Evolutionary conservation across 2,329 filamentous ascomycete genomes (phyloP), one percentile per base, ranked within the genome.

Genomic region (Xylaria hypoxylon): DNA sequence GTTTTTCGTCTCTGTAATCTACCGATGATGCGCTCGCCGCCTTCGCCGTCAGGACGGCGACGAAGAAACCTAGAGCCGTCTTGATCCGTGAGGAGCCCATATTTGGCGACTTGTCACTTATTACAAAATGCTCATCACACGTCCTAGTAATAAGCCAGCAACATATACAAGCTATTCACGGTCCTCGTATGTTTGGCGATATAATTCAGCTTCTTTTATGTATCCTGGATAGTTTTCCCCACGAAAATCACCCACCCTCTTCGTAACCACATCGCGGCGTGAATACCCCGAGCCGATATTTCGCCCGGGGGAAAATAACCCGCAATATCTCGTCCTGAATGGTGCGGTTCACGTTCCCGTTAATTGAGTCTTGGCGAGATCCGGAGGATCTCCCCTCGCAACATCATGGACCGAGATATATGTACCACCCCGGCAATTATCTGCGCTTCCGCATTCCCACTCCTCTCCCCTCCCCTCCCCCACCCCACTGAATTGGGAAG

Each of bases 1-100:
- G 76, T 31, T 71, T 74, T 7, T 31, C 63, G 15, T 44, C 48
- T 58, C 59, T 60, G n/a, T 66, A 35, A 17, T 40, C 38, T 10
- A 53, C 24, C 1, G 67, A 64, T 28, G 19, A 57, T 19, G 56
- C 31, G 28, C 55, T 64, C 17, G 65, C 28, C 53, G 42, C 65
- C 17, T 63, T 26, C 44, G 45, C 26, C 10, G 60, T 47, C n/a
- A 62, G 13, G 44, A 17, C 22, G 15, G 24, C 22, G 15, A 15
- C 24, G 28, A 42, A 3, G 19, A 35, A 28, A 6, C 31, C 13
- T 35, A 52, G 19, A 13, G 53, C 24, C 2, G 63, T 45, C n/a
- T 19, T 56, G 28, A 28, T 35, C 58, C 42, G 50, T 0, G 60
- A 62, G 31, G 51, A 44, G 19, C 35, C 50, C 72, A 74, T 74